These are phyloP conservation scores for Oropetium thomaeum DNA, from an alignment of 176 grass and related monocot species.

Conservation along the genomic window DNA sequence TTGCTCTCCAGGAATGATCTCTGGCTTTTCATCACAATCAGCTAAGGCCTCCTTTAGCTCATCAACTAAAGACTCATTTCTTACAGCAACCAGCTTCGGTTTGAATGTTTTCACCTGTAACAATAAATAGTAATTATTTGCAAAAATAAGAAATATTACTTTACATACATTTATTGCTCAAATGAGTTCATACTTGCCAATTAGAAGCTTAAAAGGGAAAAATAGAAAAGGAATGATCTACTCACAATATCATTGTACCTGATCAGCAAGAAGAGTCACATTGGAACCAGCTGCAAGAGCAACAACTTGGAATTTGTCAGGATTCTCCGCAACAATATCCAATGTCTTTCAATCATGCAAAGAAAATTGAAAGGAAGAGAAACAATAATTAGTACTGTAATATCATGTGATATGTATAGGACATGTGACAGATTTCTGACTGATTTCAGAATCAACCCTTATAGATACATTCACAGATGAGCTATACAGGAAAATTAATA, in stretches of 20 bases:
- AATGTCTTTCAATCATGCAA: slow-evolving; percentile 64
- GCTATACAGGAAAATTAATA: background rate
- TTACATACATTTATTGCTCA: slow-evolving; percentile 23
- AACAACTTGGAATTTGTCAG: slow-evolving; percentile 92
- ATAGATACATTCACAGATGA: background rate
- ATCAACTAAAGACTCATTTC: slow-evolving; percentile 72
- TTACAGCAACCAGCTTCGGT: slow-evolving; percentile 80
- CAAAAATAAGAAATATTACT: background rate
- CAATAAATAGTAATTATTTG: background rate
- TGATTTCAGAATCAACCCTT: slow-evolving; percentile 4
- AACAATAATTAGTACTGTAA: slow-evolving; percentile 12
- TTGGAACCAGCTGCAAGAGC: slow-evolving; percentile 98
- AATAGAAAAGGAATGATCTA: background rate
- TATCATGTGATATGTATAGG: background rate
- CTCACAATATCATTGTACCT: slow-evolving; percentile 45
- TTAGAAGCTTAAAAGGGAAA: background rate
- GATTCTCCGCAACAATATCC: slow-evolving; percentile 89
- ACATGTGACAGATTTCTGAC: background rate
- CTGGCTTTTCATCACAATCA: slow-evolving; percentile 84
- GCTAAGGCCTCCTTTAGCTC: slow-evolving; percentile 93
- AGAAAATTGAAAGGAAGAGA: background rate
- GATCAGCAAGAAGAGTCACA: slow-evolving; percentile 93
- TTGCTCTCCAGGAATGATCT: slow-evolving; percentile 98
- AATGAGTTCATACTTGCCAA: background rate
- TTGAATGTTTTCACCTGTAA: slow-evolving; percentile 87